Conservation (phyloP, 1,284 basidiomycete species). For the Cystobasidium sp. region DNA sequence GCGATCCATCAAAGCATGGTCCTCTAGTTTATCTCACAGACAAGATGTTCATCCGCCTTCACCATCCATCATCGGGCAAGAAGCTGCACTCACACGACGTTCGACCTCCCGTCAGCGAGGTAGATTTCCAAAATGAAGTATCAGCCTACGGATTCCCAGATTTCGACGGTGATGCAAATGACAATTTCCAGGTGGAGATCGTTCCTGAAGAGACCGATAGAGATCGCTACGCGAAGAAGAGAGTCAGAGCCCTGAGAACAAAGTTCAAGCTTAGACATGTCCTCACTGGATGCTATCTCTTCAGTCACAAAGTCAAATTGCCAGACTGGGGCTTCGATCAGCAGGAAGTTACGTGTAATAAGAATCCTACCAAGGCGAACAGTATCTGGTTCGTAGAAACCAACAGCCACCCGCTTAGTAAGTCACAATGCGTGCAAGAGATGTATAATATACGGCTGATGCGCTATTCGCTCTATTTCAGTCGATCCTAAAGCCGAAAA, state of each 20-base stretch:
- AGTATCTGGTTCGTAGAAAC: constrained; percentile 96
- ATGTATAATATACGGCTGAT: not conserved
- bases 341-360: constrained; percentile 72
- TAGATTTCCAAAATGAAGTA: constrained; percentile 99
- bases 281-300: constrained; percentile 91
- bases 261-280: constrained; percentile 83
- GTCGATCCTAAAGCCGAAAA: constrained; percentile 72
- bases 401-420: constrained; percentile 73
- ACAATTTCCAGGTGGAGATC: constrained; percentile 94
- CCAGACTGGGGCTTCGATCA: constrained; percentile 98
- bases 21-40: constrained; percentile 70
- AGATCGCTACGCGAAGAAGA: constrained; percentile 68
- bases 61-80: constrained; percentile 80
- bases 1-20: constrained; percentile 52
- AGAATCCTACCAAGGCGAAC: constrained; percentile 87
- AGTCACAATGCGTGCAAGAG: constrained; percentile 57
- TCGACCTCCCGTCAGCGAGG: constrained; percentile 93
- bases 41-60: constrained; percentile 77
- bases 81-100: constrained; percentile 92
- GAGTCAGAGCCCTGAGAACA: constrained; percentile 78
- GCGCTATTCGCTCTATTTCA: constrained; percentile 55
- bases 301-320: constrained; percentile 95
- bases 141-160: constrained; percentile 88
- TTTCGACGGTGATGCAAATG: constrained; percentile 87
- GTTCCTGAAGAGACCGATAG: constrained; percentile 58